Conservation (phyloP, 2,329 filamentous ascomycete genomes). For the Aspergillus sp. region DNA sequence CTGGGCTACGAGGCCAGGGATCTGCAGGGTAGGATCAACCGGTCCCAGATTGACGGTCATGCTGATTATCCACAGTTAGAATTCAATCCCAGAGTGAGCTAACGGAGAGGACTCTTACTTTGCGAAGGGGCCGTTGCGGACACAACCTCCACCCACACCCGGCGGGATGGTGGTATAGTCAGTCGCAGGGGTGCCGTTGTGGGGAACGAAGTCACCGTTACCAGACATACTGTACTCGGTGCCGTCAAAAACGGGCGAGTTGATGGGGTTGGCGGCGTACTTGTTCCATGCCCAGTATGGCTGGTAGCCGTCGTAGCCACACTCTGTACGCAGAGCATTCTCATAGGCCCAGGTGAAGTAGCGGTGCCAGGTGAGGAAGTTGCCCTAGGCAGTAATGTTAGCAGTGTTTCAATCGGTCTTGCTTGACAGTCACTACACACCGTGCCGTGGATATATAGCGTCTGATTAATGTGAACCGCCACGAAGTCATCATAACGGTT, state of each 20-base stretch:
- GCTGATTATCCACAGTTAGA: constrained; percentile 9
- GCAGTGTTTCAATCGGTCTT: neutral
- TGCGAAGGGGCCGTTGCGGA: constrained; percentile 2
- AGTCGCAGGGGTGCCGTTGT: constrained; percentile 22
- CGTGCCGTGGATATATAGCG: constrained; percentile 46
- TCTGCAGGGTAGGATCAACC: constrained; percentile 20
- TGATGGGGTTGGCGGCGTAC: constrained; percentile 32
- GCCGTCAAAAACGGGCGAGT: constrained; percentile 41
- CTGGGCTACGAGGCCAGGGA: constrained; percentile 17
- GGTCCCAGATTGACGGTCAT: constrained; percentile 36
- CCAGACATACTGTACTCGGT: constrained; percentile 47
- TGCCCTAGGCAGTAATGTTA: constrained; percentile 15
- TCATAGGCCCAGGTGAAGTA: constrained; percentile 49
- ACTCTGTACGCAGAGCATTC: constrained; percentile 46
- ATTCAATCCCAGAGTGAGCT: neutral
- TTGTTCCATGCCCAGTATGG: constrained; percentile 44
- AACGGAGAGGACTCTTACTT: neutral
- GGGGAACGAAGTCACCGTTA: constrained; percentile 42
- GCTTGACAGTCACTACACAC: constrained; percentile 15
- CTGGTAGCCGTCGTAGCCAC: constrained; percentile 46
- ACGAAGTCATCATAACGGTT: constrained; percentile 56
- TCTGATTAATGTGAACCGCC: constrained; percentile 53
- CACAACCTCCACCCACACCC: constrained; percentile 19
- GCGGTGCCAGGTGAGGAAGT: constrained; percentile 50
- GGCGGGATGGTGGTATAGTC: constrained; percentile 36